Percentiles rank a stretch among this genome's conserved stretches.
phyloP scores from a whole-genome alignment of 257 asterid genomes.

The Salvia miltiorrhiza region DNA sequence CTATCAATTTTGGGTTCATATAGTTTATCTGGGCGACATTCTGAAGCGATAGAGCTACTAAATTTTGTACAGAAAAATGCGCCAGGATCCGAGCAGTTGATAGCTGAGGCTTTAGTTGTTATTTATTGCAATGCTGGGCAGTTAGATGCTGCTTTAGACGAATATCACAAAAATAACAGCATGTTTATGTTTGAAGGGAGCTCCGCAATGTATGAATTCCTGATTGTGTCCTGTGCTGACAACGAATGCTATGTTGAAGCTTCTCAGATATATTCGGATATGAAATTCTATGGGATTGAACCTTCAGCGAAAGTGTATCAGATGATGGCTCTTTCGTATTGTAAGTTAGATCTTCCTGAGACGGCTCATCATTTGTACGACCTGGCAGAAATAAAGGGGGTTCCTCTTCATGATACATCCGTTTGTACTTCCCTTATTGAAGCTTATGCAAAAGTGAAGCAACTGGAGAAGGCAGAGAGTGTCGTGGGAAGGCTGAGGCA shows the following conservation, averaged over 20 bases:
- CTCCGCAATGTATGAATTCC: constrained; percentile 56
- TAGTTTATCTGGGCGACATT: constrained; percentile 72
- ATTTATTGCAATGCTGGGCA: constrained; percentile 76
- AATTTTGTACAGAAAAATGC: constrained; percentile 58
- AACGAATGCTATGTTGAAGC: constrained; percentile 64
- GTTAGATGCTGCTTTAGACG: constrained; percentile 75
- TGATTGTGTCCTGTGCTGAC: constrained; percentile 63
- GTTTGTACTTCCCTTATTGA: constrained; percentile 59
- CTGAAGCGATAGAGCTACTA: constrained; percentile 73
- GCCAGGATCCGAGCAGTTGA: constrained; percentile 46
- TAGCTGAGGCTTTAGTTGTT: constrained; percentile 71
- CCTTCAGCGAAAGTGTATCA: constrained; percentile 57
- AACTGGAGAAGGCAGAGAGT: constrained; percentile 74
- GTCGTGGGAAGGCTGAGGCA: constrained; percentile 60
- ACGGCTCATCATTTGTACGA: constrained; percentile 68
- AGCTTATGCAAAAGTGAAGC: constrained; percentile 72
- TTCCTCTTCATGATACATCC: constrained; percentile 45
- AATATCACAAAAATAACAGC: constrained; percentile 45
- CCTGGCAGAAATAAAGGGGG: constrained; percentile 53
- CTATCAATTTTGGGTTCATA: constrained; percentile 73
- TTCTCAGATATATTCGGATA: constrained; percentile 83
- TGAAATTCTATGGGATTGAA: constrained; percentile 68
- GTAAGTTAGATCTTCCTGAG: constrained; percentile 83
- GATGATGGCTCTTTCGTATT: constrained; percentile 48
- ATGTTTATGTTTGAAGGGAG: constrained; percentile 36